Evolutionary conservation across 345 rosid species (phyloP), one percentile per base, ranked within the genome.

Genomic region (Erodium maritimum): DNA sequence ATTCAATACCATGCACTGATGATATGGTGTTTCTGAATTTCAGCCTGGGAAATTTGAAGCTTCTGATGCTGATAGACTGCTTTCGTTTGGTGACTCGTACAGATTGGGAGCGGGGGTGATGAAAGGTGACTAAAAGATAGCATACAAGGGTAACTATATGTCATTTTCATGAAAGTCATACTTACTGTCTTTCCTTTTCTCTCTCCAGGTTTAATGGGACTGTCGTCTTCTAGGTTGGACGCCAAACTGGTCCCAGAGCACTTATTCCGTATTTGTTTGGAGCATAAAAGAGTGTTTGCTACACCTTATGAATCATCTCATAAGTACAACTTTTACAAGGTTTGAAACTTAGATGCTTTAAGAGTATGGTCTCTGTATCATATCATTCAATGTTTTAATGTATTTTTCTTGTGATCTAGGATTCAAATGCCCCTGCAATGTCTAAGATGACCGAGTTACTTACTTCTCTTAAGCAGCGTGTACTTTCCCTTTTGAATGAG

Each of bases 291-390:
- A 50, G 62, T 55, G 61, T 74, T 68, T 69, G 66, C 68, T 70
- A 71, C 79, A 52, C 22, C 73, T 66, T 65, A 55, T 60, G 71
- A 66, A 60, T 61, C 73, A 60, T 72, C 75, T 64, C 21, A 59
- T 52, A 74, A 63, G 75, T 83, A 81, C 75, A 93, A 89, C 63
- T 93, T 86, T 76, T 93, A 93, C 64, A 93, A 93, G 99, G 98
- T 91, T 71, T 69, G 34, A 29, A 29, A 29, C 34, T 29, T 29
- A 29, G 34, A 29, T 29, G 34, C 34, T 29, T 29, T 3, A 29
- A 29, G 3, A 29, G 34, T 29, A 3, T 29, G 34, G 34, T 29
- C 5, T 29, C 34, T 8, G 3, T 29, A 8, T 29, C 34, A 3
- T 29, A 29, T 29, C 34, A 29, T 8, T 29, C 8, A 3, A 3